Evolutionary conservation across 345 rosid species (phyloP).

Genomic region (Ceriops zippeliana): DNA sequence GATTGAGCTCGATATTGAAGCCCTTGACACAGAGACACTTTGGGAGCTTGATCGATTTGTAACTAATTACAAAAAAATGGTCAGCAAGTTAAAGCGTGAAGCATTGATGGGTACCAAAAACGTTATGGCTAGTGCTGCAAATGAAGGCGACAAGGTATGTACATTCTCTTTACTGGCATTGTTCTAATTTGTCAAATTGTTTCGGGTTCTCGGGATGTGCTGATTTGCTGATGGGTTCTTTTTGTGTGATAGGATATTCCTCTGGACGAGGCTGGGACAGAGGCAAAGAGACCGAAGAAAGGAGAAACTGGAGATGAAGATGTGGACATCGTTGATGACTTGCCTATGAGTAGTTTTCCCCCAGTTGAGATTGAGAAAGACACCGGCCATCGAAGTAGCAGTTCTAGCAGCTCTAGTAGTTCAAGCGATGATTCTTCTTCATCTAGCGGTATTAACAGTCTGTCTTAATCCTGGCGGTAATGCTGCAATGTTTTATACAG

Average conservation of each 20-base stretch:
- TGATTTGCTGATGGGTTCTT: neutral
- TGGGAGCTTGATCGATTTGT: conserved; percentile 90
- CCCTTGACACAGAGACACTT: conserved; percentile 65
- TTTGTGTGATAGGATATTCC: conserved; percentile 25
- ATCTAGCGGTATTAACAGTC: conserved; percentile 49
- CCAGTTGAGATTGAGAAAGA: conserved; percentile 87
- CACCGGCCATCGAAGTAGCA: conserved; percentile 42
- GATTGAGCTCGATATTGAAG: conserved; percentile 77
- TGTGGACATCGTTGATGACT: conserved; percentile 88
- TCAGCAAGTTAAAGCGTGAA: conserved; percentile 72
- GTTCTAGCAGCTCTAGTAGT: conserved; percentile 52
- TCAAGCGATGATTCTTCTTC: conserved; percentile 57
- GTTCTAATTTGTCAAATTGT: neutral
- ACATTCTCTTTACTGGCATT: neutral
- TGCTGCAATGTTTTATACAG: neutral
- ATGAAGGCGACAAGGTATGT: conserved; percentile 36
- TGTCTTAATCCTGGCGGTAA: neutral
- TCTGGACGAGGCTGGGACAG: conserved; percentile 32
- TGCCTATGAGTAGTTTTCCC: conserved; percentile 70
- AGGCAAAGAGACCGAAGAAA: conserved; percentile 57
- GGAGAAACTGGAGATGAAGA: conserved; percentile 80
- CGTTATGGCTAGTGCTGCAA: conserved; percentile 20
- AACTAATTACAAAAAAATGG: conserved; percentile 73
- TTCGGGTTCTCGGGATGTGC: neutral
- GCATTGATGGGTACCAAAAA: conserved; percentile 37